Base-by-base conservation (phyloP, 192 early-diverging fungal species). In the Coemansia reversa region DNA sequence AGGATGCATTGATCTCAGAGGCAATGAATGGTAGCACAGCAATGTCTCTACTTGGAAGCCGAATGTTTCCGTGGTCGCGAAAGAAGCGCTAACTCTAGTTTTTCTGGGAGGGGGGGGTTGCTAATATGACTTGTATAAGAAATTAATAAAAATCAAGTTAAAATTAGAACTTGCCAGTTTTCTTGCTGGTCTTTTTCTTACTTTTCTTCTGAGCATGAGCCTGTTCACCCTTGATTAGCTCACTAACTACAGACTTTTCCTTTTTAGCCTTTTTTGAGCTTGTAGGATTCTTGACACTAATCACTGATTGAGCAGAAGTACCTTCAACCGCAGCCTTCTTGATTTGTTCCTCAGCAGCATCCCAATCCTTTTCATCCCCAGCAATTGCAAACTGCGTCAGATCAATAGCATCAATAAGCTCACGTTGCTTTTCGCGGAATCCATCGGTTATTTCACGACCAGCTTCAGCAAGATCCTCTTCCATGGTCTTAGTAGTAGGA, bases 381-480 rank as follows among this genome's bases (percentile, higher is more conserved):
- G 74, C 83, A 60, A 94, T 92, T 11, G 90, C 91, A 61, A 86
- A 92, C 89, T 90, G 72, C 58, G 78, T 83, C 23, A 95, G 70
- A 68, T 94, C 88, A 55, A 95, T 70, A 14, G 86, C 72, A 52
- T 91, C 84, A 63, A 96, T 89, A 48, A 96, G 60, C 63, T 94
- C 89, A 52, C 84, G 82, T 70, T 96, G 94, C 57, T 92, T 89
- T 22, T 75, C 70, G 66, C 77, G 84, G 62, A 94, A 76, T 27
- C 79, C 76, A 5, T 79, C 78, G 0, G 91, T 84, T 11, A 79
- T 88, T 62, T 92, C 88, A 20, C 88, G 75, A 16, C 89, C 94
- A n/a, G 89, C 93, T 56, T 93, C 88, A 8, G 86, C 85, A 60
- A 97, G 79, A 65, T 97, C 97, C 20, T 90, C 88, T 28, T 91